Evolutionary conservation across 2,329 filamentous ascomycete genomes (phyloP).

Genomic region (Chaetothyriales sp.): DNA sequence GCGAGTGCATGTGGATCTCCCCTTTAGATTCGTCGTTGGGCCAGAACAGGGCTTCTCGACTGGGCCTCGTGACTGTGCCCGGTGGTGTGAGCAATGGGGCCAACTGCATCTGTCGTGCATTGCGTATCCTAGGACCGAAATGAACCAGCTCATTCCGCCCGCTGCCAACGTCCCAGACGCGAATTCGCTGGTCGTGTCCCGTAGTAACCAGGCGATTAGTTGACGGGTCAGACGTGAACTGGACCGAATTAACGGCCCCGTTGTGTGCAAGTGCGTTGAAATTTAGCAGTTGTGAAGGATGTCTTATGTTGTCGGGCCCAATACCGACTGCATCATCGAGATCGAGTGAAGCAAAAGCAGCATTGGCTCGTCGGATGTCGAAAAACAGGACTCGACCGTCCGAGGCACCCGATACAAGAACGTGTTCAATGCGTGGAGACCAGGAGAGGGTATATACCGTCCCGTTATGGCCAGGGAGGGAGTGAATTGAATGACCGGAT

Average conservation of each 20-base stretch:
- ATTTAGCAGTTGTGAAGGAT: conserved; percentile 21
- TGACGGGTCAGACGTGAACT: conserved; percentile 57
- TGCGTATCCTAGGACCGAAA: conserved; percentile 71
- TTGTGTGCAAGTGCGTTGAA: conserved; percentile 50
- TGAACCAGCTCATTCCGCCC: conserved; percentile 78
- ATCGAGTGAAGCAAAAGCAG: conserved; percentile 62
- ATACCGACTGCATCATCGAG: conserved; percentile 69
- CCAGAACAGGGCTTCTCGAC: conserved; percentile 58
- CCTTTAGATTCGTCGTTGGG: conserved; percentile 54
- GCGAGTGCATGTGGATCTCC: conserved; percentile 63
- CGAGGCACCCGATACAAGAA: conserved; percentile 68
- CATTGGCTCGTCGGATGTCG: conserved; percentile 69
- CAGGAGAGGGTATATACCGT: conserved; percentile 58
- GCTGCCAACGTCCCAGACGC: conserved; percentile 70
- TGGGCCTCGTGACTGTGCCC: conserved; percentile 35
- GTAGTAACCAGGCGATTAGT: conserved; percentile 62
- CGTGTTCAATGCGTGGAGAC: conserved; percentile 58
- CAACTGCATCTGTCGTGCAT: conserved; percentile 43
- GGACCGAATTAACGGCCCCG: conserved; percentile 68
- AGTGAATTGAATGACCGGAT: conserved; percentile 60
- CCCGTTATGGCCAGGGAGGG: conserved; percentile 51
- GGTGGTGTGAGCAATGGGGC: conserved; percentile 48
- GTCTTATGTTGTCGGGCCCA: conserved; percentile 13
- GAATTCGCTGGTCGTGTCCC: conserved; percentile 68
- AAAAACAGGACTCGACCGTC: conserved; percentile 75